Percentiles rank a stretch among this genome's conserved stretches.
These are phyloP conservation scores for Teunomyces stri DNA, from an alignment of 805 yeast genomes.

Conservation along the genomic window DNA sequence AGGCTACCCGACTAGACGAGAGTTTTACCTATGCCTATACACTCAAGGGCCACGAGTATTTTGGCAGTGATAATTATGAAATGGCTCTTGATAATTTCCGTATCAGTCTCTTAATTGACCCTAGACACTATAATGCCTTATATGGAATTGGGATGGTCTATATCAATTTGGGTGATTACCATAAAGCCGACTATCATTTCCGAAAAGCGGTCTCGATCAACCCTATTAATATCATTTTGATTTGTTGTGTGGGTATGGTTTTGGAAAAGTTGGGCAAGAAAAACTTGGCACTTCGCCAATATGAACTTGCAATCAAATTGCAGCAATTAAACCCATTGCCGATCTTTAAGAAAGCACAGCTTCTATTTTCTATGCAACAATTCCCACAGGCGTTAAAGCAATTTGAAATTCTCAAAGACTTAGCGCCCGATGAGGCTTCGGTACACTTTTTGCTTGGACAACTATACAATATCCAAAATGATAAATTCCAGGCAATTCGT, in stretches of 20 bases:
- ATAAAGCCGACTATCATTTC: slow-evolving; percentile 82
- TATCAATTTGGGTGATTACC: slow-evolving; percentile 79
- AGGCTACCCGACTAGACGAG: slow-evolving; percentile 68
- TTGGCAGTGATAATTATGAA: slow-evolving; percentile 86
- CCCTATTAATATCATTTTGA: slow-evolving; percentile 83
- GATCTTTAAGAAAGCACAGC: slow-evolving; percentile 82
- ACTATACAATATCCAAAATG: slow-evolving; percentile 71
- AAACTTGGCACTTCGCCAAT: slow-evolving; percentile 75
- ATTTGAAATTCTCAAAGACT: slow-evolving; percentile 65
- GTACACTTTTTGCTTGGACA: slow-evolving; percentile 90
- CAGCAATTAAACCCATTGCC: slow-evolving; percentile 88
- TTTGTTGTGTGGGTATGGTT: slow-evolving; percentile 93
- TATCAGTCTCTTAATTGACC: slow-evolving; percentile 70
- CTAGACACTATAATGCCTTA: slow-evolving; percentile 87
- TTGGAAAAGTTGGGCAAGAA: slow-evolving; percentile 70
- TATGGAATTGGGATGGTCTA: slow-evolving; percentile 96
- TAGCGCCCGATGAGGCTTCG: slow-evolving; percentile 93
- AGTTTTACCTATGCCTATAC: slow-evolving; percentile 86
- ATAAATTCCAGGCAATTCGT: slow-evolving; percentile 73
- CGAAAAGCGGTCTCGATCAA: slow-evolving; percentile 84
- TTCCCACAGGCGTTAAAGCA: slow-evolving; percentile 70
- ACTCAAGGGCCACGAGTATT: slow-evolving; percentile 88
- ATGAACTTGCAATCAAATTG: slow-evolving; percentile 74
- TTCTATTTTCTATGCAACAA: slow-evolving; percentile 66
- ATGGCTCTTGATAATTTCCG: slow-evolving; percentile 83